Base-by-base conservation (phyloP, 2,329 filamentous ascomycete species). In the Scorias spongiosa region DNA sequence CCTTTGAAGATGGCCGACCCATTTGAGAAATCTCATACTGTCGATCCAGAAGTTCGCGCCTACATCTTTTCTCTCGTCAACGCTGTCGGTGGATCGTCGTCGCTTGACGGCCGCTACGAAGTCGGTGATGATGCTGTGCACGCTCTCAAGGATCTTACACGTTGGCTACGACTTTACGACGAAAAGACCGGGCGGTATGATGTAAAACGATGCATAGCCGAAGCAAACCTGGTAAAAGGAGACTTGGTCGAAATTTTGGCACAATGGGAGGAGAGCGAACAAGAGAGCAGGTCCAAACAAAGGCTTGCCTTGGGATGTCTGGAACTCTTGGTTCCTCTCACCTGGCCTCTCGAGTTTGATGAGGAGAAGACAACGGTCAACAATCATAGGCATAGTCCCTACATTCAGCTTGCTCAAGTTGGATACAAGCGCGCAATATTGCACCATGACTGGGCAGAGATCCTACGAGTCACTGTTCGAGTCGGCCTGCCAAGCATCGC, bases 11-110 rank as follows among this genome's bases (percentile, higher is more conserved):
- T 36, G 32, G 32, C 32, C 15, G 54, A 56, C 29, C 48, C 53
- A n/a, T 57, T 51, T 45, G 51, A 57, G 42, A 52, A 57, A 46
- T 51, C 47, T 28, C 40, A 51, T 48, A 63, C 63, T 8, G 83
- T 96, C 45, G 87, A 96, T 61, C 85, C 87, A 37, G 85, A 94
- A 68, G 86, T 95, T 56, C 81, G 88, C 59, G 87, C 88, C 26
- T 85, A 95, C 65, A 80, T 98, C 58, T 89, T 84, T 66, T 93
- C 85, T 67, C 78, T 98, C 29, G 84, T 94, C 50, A 89, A 88
- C 58, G 91, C 91, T 48, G 88, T 93, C 26, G 57, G 57, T 42
- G 57, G 57, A n/a, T 50, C 51, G 40, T 56, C 52, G 17, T 57
- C 52, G 10, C 50, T 52, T 49, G 57, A 58, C 44, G 55, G 57